Evolutionary conservation across 345 rosid species (phyloP).

Genomic region (Ceriops tagal): DNA sequence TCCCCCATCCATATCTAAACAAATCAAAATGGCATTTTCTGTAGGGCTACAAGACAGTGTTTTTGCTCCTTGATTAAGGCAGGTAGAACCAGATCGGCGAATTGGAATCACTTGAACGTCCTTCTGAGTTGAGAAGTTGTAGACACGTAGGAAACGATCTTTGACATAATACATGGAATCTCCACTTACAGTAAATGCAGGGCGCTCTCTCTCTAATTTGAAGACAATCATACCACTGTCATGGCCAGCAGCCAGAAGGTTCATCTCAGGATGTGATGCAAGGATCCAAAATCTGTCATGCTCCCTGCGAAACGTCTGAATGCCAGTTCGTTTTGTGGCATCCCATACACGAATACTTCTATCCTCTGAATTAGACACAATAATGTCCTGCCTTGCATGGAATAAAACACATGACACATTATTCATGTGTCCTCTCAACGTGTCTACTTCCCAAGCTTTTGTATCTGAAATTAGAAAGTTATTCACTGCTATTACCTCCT

Average conservation of each 20-base stretch:
- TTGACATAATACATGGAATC: constrained; percentile 68
- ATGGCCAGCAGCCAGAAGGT: constrained; percentile 95
- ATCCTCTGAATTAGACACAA: constrained; percentile 96
- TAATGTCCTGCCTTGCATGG: constrained; percentile 91
- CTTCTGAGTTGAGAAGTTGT: constrained; percentile 65
- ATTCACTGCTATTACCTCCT: neutral
- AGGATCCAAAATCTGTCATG: constrained; percentile 97
- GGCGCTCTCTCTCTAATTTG: constrained; percentile 92
- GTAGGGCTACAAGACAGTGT: constrained; percentile 89
- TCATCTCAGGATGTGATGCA: constrained; percentile 91
- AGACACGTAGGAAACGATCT: constrained; percentile 73
- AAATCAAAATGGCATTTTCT: constrained; percentile 78
- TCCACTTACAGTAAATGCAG: constrained; percentile 82
- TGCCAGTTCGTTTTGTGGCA: constrained; percentile 80
- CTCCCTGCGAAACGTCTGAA: constrained; percentile 92
- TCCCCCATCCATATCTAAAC: constrained; percentile 89
- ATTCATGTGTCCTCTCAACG: constrained; percentile 93
- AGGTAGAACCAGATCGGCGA: constrained; percentile 68
- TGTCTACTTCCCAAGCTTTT: constrained; percentile 99
- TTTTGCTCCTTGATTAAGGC: constrained; percentile 82
- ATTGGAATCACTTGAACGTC: constrained; percentile 81
- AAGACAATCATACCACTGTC: constrained; percentile 96
- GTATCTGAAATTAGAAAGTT: constrained; percentile 57
- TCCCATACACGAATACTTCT: constrained; percentile 97
- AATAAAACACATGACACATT: constrained; percentile 95